Percentiles rank a stretch among this genome's conserved stretches.
These are phyloP conservation scores for Fusarium sp. DNA, from an alignment of 2,329 filamentous ascomycete genomes.

Conservation along the genomic window DNA sequence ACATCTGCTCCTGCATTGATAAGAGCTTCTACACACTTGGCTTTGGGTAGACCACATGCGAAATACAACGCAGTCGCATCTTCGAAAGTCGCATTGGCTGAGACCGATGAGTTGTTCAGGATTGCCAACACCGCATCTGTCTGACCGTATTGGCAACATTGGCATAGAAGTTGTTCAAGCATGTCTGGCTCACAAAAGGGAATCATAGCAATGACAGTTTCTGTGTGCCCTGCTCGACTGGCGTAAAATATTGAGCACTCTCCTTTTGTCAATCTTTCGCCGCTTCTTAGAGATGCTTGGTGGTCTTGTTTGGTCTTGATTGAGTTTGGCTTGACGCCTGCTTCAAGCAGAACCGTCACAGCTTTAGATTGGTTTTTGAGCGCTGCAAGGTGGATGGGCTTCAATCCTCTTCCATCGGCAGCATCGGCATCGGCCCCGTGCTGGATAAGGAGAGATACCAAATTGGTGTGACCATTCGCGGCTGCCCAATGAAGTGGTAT, in stretches of 20 bases:
- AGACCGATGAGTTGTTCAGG: slow-evolving; percentile 28
- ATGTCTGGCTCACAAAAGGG: slow-evolving; percentile 31
- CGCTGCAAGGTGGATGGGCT: slow-evolving; percentile 41
- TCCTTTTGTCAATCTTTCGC: slow-evolving; percentile 7
- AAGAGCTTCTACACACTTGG: slow-evolving; percentile 28
- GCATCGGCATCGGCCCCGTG: slow-evolving; percentile 24
- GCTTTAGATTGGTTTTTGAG: slow-evolving; percentile 16
- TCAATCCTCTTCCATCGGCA: slow-evolving; percentile 27
- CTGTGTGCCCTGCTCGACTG: slow-evolving; percentile 30
- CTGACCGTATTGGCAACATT: slow-evolving; percentile 25
- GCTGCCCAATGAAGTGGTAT: slow-evolving; percentile 43
- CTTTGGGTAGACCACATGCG: slow-evolving; percentile 20
- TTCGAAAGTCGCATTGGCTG: slow-evolving; percentile 23
- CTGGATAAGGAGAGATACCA: slow-evolving; percentile 25
- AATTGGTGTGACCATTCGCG: slow-evolving; percentile 34
- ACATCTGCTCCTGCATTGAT: slow-evolving; percentile 36
- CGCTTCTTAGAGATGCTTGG: not conserved
- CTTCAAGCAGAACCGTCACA: slow-evolving; percentile 17
- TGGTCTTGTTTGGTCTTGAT: slow-evolving; percentile 24
- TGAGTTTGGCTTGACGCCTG: slow-evolving; percentile 33
- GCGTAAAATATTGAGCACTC: slow-evolving; percentile 38
- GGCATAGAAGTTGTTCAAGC: slow-evolving; percentile 39
- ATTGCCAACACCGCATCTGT: slow-evolving; percentile 31
- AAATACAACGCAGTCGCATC: slow-evolving; percentile 29
- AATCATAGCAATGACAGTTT: slow-evolving; percentile 30